Percentiles rank a stretch among this genome's conserved stretches.
These are phyloP conservation scores for Fusarium pilosicola DNA, from an alignment of 2,329 filamentous ascomycete genomes.

Conservation along the genomic window DNA sequence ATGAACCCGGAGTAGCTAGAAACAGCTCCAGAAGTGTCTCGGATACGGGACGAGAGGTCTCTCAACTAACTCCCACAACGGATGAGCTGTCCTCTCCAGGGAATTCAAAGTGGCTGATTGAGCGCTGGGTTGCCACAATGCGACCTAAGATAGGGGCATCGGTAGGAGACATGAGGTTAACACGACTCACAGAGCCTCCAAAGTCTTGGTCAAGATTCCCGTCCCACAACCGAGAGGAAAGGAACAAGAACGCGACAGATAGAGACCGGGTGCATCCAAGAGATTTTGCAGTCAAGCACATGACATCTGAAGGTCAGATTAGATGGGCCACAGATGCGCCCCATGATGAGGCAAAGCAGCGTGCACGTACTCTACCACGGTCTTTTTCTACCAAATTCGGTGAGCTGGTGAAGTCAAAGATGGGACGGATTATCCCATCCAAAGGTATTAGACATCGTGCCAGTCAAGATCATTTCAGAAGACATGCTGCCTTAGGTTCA, in stretches of 20 bases:
- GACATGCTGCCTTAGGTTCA: not conserved
- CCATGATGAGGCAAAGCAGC: not conserved
- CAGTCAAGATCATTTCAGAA: not conserved
- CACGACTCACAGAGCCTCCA: conserved; percentile 35
- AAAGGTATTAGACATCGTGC: not conserved
- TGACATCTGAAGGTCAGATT: conserved; percentile 31
- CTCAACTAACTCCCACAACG: conserved; percentile 20
- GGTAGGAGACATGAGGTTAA: not conserved
- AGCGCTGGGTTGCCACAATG: conserved; percentile 36
- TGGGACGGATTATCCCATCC: conserved; percentile 16
- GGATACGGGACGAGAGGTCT: conserved; percentile 3
- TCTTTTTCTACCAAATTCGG: conserved; percentile 47
- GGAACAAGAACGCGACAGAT: conserved; percentile 37
- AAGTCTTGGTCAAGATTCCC: conserved; percentile 50
- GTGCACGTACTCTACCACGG: conserved; percentile 18
- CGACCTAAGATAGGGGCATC: not conserved
- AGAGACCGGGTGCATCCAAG: conserved; percentile 41
- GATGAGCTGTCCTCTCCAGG: conserved; percentile 18
- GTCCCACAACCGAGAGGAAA: conserved; percentile 45
- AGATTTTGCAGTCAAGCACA: conserved; percentile 45
- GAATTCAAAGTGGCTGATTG: conserved; percentile 31
- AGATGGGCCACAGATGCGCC: conserved; percentile 43
- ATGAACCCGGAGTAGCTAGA: not conserved
- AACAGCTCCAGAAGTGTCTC: conserved; percentile 5
- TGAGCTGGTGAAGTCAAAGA: conserved; percentile 40